Evolutionary conservation across 352 stramenopile genomes (phyloP).

Genomic region (Pythium sukuiense): DNA sequence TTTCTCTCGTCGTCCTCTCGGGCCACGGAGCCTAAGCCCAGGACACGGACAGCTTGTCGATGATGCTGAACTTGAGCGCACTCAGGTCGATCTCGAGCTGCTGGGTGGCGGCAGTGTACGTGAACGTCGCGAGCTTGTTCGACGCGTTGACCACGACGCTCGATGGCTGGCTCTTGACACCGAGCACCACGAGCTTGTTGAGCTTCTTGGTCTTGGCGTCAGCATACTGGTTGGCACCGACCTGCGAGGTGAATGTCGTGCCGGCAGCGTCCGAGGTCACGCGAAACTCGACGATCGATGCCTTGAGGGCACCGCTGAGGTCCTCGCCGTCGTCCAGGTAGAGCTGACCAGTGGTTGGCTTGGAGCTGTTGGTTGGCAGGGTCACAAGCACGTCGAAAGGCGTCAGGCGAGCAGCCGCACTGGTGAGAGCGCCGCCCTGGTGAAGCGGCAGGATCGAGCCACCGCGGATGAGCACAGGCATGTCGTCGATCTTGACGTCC

Average conservation of each 20-base stretch:
- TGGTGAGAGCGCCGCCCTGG: slow-evolving; percentile 43
- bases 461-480: slow-evolving; percentile 57
- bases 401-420: slow-evolving; percentile 38
- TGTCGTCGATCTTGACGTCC: slow-evolving; percentile 50
- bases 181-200: slow-evolving; percentile 31
- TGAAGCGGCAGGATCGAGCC: slow-evolving; percentile 52
- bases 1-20: background rate
- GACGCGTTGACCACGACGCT: slow-evolving; percentile 10
- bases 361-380: slow-evolving; percentile 18
- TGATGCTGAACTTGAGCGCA: slow-evolving; percentile 26
- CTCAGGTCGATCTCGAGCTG: slow-evolving; percentile 31
- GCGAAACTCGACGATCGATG: slow-evolving; percentile 41
- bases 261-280: slow-evolving; percentile 1
- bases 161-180: slow-evolving; percentile 12
- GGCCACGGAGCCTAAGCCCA: slow-evolving; percentile 5
- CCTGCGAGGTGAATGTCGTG: slow-evolving; percentile 22
- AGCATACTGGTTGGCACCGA: slow-evolving; percentile 22
- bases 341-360: slow-evolving; percentile 38
- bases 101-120: slow-evolving; percentile 23
- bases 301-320: slow-evolving; percentile 29
- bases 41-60: slow-evolving; percentile 19
- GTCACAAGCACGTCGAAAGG: slow-evolving; percentile 58
- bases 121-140: slow-evolving; percentile 15
- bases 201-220: slow-evolving; percentile 28
- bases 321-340: slow-evolving; percentile 60